Base-by-base conservation (phyloP, 257 asterid species). In the Fraxinus pennsylvanica region DNA sequence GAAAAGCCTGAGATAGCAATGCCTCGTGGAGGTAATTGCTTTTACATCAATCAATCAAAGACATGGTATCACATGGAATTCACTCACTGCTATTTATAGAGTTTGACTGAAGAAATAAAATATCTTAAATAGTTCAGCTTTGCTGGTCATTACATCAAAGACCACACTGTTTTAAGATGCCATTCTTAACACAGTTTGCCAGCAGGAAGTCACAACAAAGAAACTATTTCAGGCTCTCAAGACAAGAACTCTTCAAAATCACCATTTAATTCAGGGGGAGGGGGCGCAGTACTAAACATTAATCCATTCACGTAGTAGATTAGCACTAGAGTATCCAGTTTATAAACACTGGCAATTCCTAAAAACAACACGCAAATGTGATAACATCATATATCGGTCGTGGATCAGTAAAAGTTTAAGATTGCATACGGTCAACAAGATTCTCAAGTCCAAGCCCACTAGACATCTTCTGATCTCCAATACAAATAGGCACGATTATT, bases 391-490 rank as follows among this genome's bases (percentile, higher is more conserved):
- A 29, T n/a, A 32, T 29, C 33, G 36, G 32, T 27, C 10, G 45
- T 33, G 59, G 36, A 68, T 17, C 67, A 71, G 82, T 39, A 68
- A n/a, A 80, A 76, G 79, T 74, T 47, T 30, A 57, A 65, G 77
- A 71, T 30, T 75, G 77, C 97, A 41, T 85, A 94, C 98, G 97
- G 82, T 91, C 96, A 72, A 92, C 97, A 76, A 92, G 96, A 81
- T 91, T 65, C 90, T 94, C 98, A 10, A 94, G 94, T 72, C 97
- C 98, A 76, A 85, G 80, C 45, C 89, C 96, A 77, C 61, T 82
- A 21, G 94, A 83, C 94, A 91, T 91, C 78, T 82, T 79, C 80
- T 69, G 75, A 63, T 74, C 70, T 79, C 47, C 70, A 10, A 41
- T 70, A 33, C n/a, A 70, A 68, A 61, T 6, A 47, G 68, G 80